phyloP scores from a whole-genome alignment of 305 asterid genomes.

The Fraxinus albicans region DNA sequence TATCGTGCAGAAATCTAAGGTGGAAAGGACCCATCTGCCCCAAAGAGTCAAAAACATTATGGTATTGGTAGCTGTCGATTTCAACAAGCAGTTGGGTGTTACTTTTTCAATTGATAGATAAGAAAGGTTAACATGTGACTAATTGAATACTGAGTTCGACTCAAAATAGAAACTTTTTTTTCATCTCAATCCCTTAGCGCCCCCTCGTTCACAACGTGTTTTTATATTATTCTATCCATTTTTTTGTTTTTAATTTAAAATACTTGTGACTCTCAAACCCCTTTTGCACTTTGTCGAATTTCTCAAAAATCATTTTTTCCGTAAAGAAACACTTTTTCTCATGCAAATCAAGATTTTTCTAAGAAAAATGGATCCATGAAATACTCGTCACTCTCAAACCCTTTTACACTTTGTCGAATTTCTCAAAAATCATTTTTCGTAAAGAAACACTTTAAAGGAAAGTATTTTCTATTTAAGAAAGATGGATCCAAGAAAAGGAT shows the following conservation, averaged over 20 bases:
- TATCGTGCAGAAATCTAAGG: neutral
- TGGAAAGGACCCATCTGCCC: slow-evolving; percentile 18
- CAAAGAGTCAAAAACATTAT: slow-evolving; percentile 29
- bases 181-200: slow-evolving; percentile 16
- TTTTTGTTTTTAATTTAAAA: neutral
- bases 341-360: too few relatives aligned
- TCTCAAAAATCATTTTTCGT: neutral
- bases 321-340: neutral
- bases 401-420: neutral
- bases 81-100: slow-evolving; percentile 52
- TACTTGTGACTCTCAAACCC: neutral
- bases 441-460: neutral
- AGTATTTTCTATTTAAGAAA: neutral
- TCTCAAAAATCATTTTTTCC: neutral
- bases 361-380: too few relatives aligned
- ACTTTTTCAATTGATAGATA: slow-evolving; percentile 33
- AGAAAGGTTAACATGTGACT: slow-evolving; percentile 52
- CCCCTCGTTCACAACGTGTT: slow-evolving; percentile 45
- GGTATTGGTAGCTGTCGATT: slow-evolving; percentile 44
- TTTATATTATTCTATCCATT: neutral
- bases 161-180: slow-evolving; percentile 33
- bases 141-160: slow-evolving; percentile 42
- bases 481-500: neutral
- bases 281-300: neutral
- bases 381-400: neutral